A percentile compares a stretch with the other conserved stretches of the same genome.
Conservation (phyloP, 164 flowering plant genomes). For the Aristolochia fimbriata region DNA sequence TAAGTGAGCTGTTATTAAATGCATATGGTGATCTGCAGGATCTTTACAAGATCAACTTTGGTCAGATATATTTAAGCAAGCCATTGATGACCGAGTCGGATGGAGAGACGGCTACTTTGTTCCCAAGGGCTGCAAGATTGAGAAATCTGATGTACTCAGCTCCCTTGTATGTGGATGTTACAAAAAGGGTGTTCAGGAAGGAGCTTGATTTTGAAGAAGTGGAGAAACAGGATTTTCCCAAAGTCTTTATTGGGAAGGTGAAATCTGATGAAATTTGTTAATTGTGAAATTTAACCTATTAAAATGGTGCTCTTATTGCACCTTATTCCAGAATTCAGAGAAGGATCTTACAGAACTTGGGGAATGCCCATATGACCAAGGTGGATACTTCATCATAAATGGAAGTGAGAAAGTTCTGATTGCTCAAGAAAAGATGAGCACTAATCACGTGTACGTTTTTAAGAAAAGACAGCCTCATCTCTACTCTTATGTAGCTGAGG, state of each 20-base stretch:
- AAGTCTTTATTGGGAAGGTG: slow-evolving; percentile 96
- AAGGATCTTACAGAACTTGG: slow-evolving; percentile 98
- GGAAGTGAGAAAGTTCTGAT: slow-evolving; percentile 98
- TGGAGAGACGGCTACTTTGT: slow-evolving; percentile 94
- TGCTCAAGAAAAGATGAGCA: slow-evolving; percentile 99
- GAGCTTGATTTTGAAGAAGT: slow-evolving; percentile 95
- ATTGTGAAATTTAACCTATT: background rate
- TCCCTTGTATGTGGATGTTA: slow-evolving; percentile 91
- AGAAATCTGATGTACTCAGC: slow-evolving; percentile 94
- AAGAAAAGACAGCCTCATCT: slow-evolving; percentile 98
- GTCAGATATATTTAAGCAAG: slow-evolving; percentile 92
- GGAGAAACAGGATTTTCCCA: slow-evolving; percentile 74
- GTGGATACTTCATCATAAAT: slow-evolving; percentile 95
- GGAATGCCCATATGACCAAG: slow-evolving; percentile 98
- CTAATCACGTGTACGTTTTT: slow-evolving; percentile 96
- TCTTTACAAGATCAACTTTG: slow-evolving; percentile 83
- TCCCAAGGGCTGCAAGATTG: slow-evolving; percentile 94
- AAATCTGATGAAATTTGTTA: background rate
- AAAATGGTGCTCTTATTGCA: slow-evolving; percentile 31
- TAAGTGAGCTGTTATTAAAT: no score
- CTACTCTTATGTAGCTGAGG: slow-evolving; percentile 91
- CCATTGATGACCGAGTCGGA: slow-evolving; percentile 99
- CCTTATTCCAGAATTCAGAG: slow-evolving; percentile 79
- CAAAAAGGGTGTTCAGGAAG: slow-evolving; percentile 76
- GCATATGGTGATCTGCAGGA: slow-evolving; percentile 39